A percentile compares a stretch with the other conserved stretches of the same genome.
Conservation (phyloP, 257 asterid genomes). For the Ajuga chamaepitys region DNA sequence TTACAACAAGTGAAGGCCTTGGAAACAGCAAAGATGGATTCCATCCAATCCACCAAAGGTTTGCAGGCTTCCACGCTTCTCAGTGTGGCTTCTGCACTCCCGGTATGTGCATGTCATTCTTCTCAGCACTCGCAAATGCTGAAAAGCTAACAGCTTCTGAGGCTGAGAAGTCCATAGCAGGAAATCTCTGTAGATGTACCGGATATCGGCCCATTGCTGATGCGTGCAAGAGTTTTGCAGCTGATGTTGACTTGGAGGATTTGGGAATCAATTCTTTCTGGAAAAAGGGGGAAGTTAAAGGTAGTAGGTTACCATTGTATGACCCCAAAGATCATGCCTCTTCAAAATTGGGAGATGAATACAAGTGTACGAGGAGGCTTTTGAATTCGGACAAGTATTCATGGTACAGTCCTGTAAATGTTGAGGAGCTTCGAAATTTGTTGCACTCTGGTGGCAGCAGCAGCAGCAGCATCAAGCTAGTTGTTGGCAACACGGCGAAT, state of each 20-base stretch:
- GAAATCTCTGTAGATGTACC: conserved; percentile 19
- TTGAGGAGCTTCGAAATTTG: conserved; percentile 3
- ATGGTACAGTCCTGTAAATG: conserved; percentile 11
- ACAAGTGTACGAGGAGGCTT: not conserved
- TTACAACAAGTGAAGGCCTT: conserved; percentile 15
- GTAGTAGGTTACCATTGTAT: conserved; percentile 2
- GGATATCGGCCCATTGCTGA: conserved; percentile 19
- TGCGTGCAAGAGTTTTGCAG: conserved; percentile 21
- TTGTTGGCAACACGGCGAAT: conserved; percentile 11
- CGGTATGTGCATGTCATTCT: conserved; percentile 19
- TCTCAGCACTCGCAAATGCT: conserved; percentile 16
- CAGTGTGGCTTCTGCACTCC: conserved; percentile 21
- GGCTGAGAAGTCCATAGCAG: conserved; percentile 13
- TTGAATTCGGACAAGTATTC: conserved; percentile 6
- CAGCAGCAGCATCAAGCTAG: not conserved
- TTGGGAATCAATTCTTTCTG: conserved; percentile 16
- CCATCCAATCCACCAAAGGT: conserved; percentile 19
- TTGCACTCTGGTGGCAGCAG: not conserved
- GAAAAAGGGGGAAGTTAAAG: conserved; percentile 2
- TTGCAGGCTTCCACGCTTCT: conserved; percentile 20
- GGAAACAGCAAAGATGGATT: conserved; percentile 13
- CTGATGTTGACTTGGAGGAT: conserved; percentile 18
- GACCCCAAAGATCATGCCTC: not conserved
- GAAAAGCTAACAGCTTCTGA: conserved; percentile 16
- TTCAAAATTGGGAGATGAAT: not conserved